A percentile compares a stretch with the other conserved stretches of the same genome.
phyloP scores from a whole-genome alignment of 306 rosid genomes.

The Oxytropis ochrocephala region DNA sequence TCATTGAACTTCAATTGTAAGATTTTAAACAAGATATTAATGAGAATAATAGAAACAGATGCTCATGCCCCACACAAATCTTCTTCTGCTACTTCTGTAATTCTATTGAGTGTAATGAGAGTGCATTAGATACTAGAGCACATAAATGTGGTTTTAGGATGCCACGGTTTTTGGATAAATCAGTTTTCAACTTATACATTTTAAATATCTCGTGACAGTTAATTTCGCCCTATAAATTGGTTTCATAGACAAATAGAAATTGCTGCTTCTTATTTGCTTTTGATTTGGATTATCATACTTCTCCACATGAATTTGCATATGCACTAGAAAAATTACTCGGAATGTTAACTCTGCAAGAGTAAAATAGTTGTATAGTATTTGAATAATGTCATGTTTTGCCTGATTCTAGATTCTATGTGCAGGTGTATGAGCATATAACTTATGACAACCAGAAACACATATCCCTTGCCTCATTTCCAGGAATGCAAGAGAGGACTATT shows the following conservation, averaged over 20 bases:
- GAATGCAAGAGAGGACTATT: slow-evolving; percentile 76
- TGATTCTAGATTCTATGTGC: slow-evolving; percentile 17
- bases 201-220: not conserved
- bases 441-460: slow-evolving; percentile 52
- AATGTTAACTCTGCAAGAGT: not conserved
- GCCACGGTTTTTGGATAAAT: not conserved
- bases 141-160: not conserved
- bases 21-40: not conserved
- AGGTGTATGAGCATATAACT: slow-evolving; percentile 76
- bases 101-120: not conserved
- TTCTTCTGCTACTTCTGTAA: not conserved
- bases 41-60: slow-evolving; percentile 1
- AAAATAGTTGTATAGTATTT: not conserved
- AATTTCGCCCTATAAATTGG: not conserved
- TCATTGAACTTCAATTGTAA: slow-evolving; percentile 10
- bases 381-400: not conserved
- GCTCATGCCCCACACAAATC: not conserved
- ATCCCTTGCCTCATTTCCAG: slow-evolving; percentile 71
- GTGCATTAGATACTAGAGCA: not conserved
- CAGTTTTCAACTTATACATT: not conserved
- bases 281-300: not conserved
- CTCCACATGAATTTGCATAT: not conserved
- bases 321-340: not conserved
- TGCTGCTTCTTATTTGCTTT: not conserved
- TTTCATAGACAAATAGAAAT: not conserved